Conservation (phyloP, 768 basidiomycete genomes). For the Paxillus ammoniavirescens region DNA sequence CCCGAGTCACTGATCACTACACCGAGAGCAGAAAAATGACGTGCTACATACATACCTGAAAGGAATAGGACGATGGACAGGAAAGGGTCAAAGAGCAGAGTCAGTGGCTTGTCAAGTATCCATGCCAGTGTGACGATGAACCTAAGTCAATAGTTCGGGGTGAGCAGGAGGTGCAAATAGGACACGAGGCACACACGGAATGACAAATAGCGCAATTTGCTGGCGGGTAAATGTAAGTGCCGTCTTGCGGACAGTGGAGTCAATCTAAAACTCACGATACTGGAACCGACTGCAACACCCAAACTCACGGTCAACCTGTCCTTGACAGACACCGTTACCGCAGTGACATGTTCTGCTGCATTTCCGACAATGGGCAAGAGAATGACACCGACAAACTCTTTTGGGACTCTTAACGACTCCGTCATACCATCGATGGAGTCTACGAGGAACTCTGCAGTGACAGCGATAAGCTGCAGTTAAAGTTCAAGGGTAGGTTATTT, state of each 20-base stretch:
- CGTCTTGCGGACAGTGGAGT: accelerated
- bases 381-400: constrained; percentile 85
- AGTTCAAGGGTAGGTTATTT: neutral
- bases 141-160: constrained; percentile 29
- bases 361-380: constrained; percentile 92
- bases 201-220: constrained; percentile 74
- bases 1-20: neutral
- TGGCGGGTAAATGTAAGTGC: constrained; percentile 25
- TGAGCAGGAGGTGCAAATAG: constrained; percentile 10
- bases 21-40: neutral
- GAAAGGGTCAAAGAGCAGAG: constrained; percentile 84
- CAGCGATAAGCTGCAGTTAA: constrained; percentile 44
- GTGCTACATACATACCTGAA: constrained; percentile 22
- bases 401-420: constrained; percentile 49
- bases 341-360: constrained; percentile 89
- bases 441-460: constrained; percentile 69
- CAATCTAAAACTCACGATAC: constrained; percentile 53
- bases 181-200: constrained; percentile 43
- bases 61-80: constrained; percentile 48
- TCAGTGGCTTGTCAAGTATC: constrained; percentile 75
- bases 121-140: constrained; percentile 79
- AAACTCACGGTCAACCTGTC: constrained; percentile 85
- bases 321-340: constrained; percentile 89
- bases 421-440: constrained; percentile 80
- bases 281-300: constrained; percentile 84